These are phyloP conservation scores for Boletus semigastroideus DNA, from an alignment of 1,284 basidiomycete species.

Conservation along the genomic window DNA sequence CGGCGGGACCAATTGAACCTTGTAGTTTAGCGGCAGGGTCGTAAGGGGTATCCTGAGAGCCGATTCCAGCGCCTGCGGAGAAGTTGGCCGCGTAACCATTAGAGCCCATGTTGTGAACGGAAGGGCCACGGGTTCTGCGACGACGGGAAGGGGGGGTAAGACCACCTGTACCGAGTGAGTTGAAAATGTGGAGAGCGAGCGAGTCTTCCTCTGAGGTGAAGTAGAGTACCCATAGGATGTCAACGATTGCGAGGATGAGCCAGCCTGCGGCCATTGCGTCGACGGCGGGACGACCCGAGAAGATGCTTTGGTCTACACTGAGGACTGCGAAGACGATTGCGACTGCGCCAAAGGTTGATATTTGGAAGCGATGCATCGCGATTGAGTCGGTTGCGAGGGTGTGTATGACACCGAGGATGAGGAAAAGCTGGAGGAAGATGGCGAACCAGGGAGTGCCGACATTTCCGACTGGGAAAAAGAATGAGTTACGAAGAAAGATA, in stretches of 20 bases:
- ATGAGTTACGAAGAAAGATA: conserved; percentile 2
- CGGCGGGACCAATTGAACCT: conserved; percentile 37
- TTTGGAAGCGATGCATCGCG: conserved; percentile 83
- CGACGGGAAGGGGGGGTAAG: conserved; percentile 77
- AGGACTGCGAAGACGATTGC: conserved; percentile 85
- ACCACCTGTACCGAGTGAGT: conserved; percentile 82
- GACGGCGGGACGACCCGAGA: conserved; percentile 48
- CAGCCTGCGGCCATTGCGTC: conserved; percentile 91
- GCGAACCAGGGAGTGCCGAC: conserved; percentile 89
- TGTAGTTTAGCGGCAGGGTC: conserved; percentile 58
- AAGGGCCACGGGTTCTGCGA: conserved; percentile 58
- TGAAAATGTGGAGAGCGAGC: conserved; percentile 79
- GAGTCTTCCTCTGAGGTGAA: conserved; percentile 96
- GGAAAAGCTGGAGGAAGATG: conserved; percentile 83
- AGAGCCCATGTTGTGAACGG: conserved; percentile 62
- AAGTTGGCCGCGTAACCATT: conserved; percentile 65
- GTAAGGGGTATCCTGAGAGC: conserved; percentile 55
- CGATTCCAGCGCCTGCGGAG: conserved; percentile 61
- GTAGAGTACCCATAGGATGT: conserved; percentile 95
- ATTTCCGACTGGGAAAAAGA: conserved; percentile 33
- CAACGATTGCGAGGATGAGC: conserved; percentile 86
- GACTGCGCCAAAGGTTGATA: conserved; percentile 84
- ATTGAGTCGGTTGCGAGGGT: conserved; percentile 85
- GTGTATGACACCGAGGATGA: conserved; percentile 79
- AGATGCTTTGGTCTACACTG: conserved; percentile 73